Percentiles rank a stretch among this genome's conserved stretches.
These are phyloP conservation scores for Scopulariopsis brevicaulis DNA, from an alignment of 2,329 filamentous ascomycete genomes.

Conservation along the genomic window DNA sequence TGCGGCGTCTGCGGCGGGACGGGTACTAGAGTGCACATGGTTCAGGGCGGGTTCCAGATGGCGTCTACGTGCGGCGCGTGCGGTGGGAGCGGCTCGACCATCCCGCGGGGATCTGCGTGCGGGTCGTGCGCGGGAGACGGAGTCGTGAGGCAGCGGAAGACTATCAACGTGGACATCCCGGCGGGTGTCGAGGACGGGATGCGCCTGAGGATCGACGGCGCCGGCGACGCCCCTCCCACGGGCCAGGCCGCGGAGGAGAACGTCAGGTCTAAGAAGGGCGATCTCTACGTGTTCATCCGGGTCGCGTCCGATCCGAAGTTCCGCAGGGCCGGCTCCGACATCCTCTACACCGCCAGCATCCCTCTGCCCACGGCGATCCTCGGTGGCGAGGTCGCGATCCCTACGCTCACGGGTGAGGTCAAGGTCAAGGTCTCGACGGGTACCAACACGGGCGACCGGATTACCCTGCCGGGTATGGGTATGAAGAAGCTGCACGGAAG, in stretches of 20 bases:
- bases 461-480: slow-evolving; percentile 81
- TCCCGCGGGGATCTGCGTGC: slow-evolving; percentile 75
- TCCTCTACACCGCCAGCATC: slow-evolving; percentile 84
- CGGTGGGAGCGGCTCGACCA: slow-evolving; percentile 63
- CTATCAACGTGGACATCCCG: slow-evolving; percentile 82
- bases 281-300: slow-evolving; percentile 82
- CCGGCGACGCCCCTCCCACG: slow-evolving; percentile 77
- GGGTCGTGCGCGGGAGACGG: slow-evolving; percentile 70
- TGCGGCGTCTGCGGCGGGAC: slow-evolving; percentile 80
- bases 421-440: slow-evolving; percentile 86
- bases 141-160: slow-evolving; percentile 71
- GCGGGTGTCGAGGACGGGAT: slow-evolving; percentile 95
- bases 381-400: slow-evolving; percentile 80
- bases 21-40: slow-evolving; percentile 75
- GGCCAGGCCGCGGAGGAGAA: slow-evolving; percentile 51
- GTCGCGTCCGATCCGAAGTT: slow-evolving; percentile 89
- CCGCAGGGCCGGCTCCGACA: slow-evolving; percentile 74
- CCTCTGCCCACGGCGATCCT: slow-evolving; percentile 88
- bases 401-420: slow-evolving; percentile 82
- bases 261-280: slow-evolving; percentile 60
- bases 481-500: slow-evolving; percentile 76
- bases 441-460: slow-evolving; percentile 83
- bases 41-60: slow-evolving; percentile 94
- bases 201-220: slow-evolving; percentile 72
- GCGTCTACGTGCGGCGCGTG: slow-evolving; percentile 77